Base-by-base conservation (phyloP, 2,329 filamentous ascomycete species). In the Neocatenulostroma microsporum region DNA sequence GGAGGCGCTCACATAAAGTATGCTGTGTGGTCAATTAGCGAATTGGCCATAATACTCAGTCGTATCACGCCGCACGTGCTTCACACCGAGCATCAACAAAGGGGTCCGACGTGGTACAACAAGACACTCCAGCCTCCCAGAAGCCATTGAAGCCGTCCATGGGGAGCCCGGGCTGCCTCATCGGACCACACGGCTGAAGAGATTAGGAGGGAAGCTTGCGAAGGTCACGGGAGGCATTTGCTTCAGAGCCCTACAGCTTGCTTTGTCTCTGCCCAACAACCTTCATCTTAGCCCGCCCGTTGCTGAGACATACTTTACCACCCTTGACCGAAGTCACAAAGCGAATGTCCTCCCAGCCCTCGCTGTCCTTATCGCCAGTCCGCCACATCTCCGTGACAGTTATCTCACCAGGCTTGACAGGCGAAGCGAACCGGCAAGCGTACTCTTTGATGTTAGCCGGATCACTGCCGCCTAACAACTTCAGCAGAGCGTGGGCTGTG, bases 361-460 rank as follows among this genome's bases (percentile, higher is more conserved):
- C 54, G 28, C 73, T 74, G 56, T 78, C 71, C 50, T 67, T 62
- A 50, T 79, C 67, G 2, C 86, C 86, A 15, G 76, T 84, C 57
- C 73, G 72, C 88, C 88, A 95, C 34, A 84, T 84, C 56, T 84
- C 78, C 5, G 80, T 85, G 23, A 84, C 73, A 20, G 94, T 71
- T 66, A 82, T 87, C 58, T 91, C 84, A 15, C 83, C 85, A 0
- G 86, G 85, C 57, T 76, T 79, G 7, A 94, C 87, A 1, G 87
- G 87, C 45, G 78, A 82, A 10, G 85, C 85, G 58, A 94, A 94
- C 28, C 87, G 72, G 13, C 86, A 86, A 67, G 89, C 84, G 68
- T 89, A 94, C 63, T 91, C 84, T 64, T 78, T 84, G 50, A 95
- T 70, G 54, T 89, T 93, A 47, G 74, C 74, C 1, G 87, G 83